Evolutionary conservation across 768 basidiomycete genomes (phyloP).

Genomic region (Auriscalpium vulgare): DNA sequence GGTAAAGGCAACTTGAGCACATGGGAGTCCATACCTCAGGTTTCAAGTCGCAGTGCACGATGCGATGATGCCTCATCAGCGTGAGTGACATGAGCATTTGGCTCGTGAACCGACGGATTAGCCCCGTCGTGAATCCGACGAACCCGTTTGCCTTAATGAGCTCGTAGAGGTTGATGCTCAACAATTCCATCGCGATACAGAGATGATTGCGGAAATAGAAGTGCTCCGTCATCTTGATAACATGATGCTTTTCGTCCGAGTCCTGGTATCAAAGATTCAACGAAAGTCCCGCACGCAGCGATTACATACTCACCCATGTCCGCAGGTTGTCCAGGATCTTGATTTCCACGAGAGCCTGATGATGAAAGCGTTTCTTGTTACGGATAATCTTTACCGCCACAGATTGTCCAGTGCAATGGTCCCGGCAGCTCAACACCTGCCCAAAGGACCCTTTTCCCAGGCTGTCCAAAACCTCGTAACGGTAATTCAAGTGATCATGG

Average conservation of each 20-base stretch:
- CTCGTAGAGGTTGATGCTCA: constrained; percentile 98
- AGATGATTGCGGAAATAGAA: constrained; percentile 98
- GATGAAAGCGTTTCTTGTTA: constrained; percentile 98
- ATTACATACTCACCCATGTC: constrained; percentile 79
- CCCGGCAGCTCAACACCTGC: constrained; percentile 91
- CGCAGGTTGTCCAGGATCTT: constrained; percentile 94
- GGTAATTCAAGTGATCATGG: constrained; percentile 90
- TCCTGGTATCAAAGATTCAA: constrained; percentile 45
- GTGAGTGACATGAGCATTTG: constrained; percentile 92
- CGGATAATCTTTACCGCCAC: constrained; percentile 99
- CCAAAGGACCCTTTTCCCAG: constrained; percentile 98
- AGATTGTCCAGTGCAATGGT: constrained; percentile 91
- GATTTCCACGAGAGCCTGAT: constrained; percentile 97
- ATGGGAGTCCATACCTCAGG: constrained; percentile 64
- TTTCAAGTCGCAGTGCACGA: constrained; percentile 98
- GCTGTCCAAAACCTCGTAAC: constrained; percentile 90
- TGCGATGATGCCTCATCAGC: constrained; percentile 92
- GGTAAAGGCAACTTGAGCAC: neutral
- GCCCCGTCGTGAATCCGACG: constrained; percentile 90
- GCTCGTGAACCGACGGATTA: constrained; percentile 92
- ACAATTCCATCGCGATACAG: constrained; percentile 95
- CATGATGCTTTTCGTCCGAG: constrained; percentile 91
- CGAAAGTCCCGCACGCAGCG: neutral
- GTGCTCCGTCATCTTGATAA: constrained; percentile 96
- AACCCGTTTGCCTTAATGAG: constrained; percentile 99